Evolutionary conservation across 495 filamentous ascomycete genomes (phyloP).

Genomic region (Pseudotulostoma volvatum): DNA sequence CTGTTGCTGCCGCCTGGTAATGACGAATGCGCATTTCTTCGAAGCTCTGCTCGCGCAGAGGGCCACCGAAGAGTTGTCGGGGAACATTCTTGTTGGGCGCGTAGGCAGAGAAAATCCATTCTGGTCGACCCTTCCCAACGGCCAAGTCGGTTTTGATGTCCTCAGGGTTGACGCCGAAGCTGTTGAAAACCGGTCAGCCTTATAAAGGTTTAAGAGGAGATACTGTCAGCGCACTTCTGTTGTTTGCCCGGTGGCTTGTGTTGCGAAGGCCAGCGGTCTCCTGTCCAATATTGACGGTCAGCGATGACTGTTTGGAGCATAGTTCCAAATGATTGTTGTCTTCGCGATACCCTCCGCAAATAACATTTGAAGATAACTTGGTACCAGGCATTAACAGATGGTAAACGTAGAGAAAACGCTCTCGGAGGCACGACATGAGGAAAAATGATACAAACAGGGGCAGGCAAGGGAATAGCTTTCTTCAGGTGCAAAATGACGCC

Average conservation of each 20-base stretch:
- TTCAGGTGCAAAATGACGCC: no score
- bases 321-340: no score
- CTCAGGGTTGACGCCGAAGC: constrained; percentile 35
- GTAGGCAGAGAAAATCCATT: constrained; percentile 76
- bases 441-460: no score
- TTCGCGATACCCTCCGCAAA: no score
- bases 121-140: constrained; percentile 40
- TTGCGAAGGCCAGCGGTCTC: background rate
- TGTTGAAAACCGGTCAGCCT: constrained; percentile 4
- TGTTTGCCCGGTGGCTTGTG: background rate
- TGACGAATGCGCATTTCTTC: constrained; percentile 65
- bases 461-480: no score
- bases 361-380: no score
- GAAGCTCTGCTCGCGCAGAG: constrained; percentile 60
- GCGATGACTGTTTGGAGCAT: no score
- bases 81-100: constrained; percentile 56
- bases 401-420: no score
- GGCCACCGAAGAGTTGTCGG: constrained; percentile 63
- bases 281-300: background rate
- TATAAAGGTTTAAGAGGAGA: background rate
- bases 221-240: background rate
- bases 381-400: no score
- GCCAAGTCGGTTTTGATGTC: constrained; percentile 48
- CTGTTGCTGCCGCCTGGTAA: constrained; percentile 39
- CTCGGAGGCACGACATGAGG: no score